A percentile compares a stretch with the other conserved stretches of the same genome.
phyloP scores from a whole-genome alignment of 441 rosid species.

The Adansonia grandidieri region DNA sequence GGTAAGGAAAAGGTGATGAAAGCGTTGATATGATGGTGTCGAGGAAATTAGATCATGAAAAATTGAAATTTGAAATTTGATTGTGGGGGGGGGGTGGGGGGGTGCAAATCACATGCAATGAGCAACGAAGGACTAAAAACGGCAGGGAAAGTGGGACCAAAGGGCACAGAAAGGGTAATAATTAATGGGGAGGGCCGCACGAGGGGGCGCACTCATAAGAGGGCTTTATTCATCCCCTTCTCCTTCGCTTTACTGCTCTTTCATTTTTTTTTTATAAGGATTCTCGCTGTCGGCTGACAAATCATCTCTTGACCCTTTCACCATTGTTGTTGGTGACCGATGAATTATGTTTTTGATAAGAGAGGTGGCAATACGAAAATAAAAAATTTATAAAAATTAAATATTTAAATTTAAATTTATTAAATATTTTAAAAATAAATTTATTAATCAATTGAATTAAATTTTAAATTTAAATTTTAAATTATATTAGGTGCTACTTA shows the following conservation, averaged over 20 bases:
- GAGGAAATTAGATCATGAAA: not conserved
- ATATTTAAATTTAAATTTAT: too few species aligned
- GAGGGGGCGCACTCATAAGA: constrained; percentile 35
- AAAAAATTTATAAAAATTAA: too few species aligned
- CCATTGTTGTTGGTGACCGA: too few species aligned
- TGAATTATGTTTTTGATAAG: too few species aligned
- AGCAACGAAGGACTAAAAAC: not conserved
- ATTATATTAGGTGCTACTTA: not conserved
- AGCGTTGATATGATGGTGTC: not conserved
- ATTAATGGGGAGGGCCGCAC: constrained; percentile 38
- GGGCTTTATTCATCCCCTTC: not conserved
- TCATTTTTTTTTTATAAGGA: constrained; percentile 26
- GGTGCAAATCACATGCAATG: not conserved
- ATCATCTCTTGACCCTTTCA: constrained; percentile 9
- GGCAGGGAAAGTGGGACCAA: not conserved
- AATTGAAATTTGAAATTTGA: too few species aligned
- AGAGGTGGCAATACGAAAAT: too few species aligned
- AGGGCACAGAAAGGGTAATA: not conserved
- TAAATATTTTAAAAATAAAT: too few species aligned
- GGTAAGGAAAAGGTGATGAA: not conserved
- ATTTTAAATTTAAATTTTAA: too few species aligned
- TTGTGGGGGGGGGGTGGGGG: not conserved
- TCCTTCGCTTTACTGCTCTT: not conserved
- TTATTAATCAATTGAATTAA: too few species aligned
- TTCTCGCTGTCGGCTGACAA: constrained; percentile 48